Conservation (phyloP, 768 basidiomycete genomes). For the Udeniomyces megalosporus region DNA sequence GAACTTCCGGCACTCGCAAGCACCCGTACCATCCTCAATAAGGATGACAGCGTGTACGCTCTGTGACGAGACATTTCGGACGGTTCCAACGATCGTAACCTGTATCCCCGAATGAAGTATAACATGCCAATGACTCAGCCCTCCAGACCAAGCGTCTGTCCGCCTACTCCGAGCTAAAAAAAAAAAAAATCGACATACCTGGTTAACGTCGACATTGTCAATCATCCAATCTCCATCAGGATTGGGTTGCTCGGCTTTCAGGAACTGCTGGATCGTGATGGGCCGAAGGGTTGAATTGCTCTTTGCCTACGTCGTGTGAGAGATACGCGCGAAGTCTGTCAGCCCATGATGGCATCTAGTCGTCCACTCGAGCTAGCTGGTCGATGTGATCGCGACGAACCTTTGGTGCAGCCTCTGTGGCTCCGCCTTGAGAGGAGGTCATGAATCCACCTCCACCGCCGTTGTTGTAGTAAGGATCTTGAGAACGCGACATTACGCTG, state of each 20-base stretch:
- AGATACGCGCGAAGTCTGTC: too few species aligned
- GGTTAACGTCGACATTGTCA: conserved; percentile 62
- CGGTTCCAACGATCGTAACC: conserved; percentile 60
- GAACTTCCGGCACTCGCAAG: conserved; percentile 48
- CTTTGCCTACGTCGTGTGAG: background rate
- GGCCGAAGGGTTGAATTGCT: conserved; percentile 42
- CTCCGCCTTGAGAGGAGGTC: too few species aligned
- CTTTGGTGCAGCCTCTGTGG: too few species aligned
- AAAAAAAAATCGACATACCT: conserved; percentile 36
- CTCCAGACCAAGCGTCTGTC: too few species aligned
- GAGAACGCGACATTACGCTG: too few species aligned
- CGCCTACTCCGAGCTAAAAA: too few species aligned
- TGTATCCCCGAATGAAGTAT: conserved; percentile 22
- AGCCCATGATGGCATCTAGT: too few species aligned
- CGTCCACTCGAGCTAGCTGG: too few species aligned
- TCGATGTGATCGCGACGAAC: too few species aligned
- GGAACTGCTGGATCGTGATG: conserved; percentile 59
- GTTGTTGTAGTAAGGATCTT: too few species aligned
- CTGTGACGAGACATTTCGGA: conserved; percentile 49
- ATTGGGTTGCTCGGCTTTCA: conserved; percentile 62
- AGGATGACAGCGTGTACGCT: conserved; percentile 65
- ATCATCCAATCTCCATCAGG: conserved; percentile 77
- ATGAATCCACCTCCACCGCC: too few species aligned
- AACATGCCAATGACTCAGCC: too few species aligned
- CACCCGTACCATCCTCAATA: conserved; percentile 74